A percentile compares a stretch with the other conserved stretches of the same genome.
Conservation (phyloP, 305 asterid species). For the Ajuga reptans region DNA sequence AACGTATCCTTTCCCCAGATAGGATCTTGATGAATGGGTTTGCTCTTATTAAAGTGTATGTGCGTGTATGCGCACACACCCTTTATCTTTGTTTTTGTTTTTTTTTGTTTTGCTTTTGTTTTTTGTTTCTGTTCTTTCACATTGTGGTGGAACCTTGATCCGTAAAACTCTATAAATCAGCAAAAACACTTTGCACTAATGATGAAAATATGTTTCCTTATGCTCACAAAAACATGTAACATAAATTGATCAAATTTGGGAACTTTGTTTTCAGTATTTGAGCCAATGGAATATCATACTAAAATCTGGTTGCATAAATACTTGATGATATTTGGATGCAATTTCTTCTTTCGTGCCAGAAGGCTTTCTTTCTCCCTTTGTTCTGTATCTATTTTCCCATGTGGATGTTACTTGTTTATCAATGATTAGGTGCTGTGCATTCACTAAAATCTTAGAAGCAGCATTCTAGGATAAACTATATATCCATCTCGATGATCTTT, state of each 20-base stretch:
- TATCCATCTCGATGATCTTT: neutral
- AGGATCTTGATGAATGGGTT: neutral
- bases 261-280: neutral
- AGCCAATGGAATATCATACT: neutral
- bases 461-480: neutral
- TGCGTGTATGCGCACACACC: no score
- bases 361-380: neutral
- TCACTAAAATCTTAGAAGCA: neutral
- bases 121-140: neutral
- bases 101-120: no score
- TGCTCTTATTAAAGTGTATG: neutral
- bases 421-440: neutral
- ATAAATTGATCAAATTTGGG: neutral
- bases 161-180: neutral
- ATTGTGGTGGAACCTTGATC: neutral
- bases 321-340: neutral
- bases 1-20: neutral
- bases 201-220: neutral
- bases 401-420: neutral
- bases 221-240: neutral
- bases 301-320: neutral
- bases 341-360: neutral
- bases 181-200: neutral
- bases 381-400: neutral
- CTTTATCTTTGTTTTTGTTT: no score